Base-by-base conservation (phyloP, 2,329 filamentous ascomycete species). In the Ophiostoma sp. region DNA sequence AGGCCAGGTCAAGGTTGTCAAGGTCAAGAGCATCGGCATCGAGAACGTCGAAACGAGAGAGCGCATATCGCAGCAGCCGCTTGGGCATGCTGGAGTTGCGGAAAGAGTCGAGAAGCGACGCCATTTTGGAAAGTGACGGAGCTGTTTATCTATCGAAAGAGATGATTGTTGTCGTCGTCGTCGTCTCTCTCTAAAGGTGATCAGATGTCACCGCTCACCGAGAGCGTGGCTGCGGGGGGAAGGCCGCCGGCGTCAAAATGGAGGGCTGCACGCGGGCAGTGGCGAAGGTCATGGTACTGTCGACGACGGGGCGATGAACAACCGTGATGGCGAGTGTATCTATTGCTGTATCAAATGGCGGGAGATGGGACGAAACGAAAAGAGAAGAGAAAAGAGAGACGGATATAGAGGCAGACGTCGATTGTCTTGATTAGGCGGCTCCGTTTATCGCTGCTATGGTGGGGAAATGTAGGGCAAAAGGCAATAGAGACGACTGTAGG, bases 1-100 rank as follows among this genome's bases (percentile, higher is more conserved):
- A 89, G 63, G 90, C 91, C 77, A 98, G 89, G 78, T 97, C 94
- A 76, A 98, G 84, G 77, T 94, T 93, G 76, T 96, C 94, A 75
- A 96, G 87, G 79, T 98, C 93, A 77, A 98, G 85, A 15, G 92
- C 91, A 79, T 97, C 92, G 73, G 93, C 92, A 79, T 98, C 96
- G 74, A 99, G 89, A 72, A 98, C 87, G 78, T 97, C 94, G 74
- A 97, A 87, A 73, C 91, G 90, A 31, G 92, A 92, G 57, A 99
- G 85, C 69, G 91, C 93, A 84, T 96, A 97, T 77, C 93, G 91
- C 76, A 98, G 88, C 78, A 98, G 87, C 81, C 92, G 91, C 87
- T 96, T 97, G 84, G 95, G 93, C 86, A 97, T 93, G 77, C 89
- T 93, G 76, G 94, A 89, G 81, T 83, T 86, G 78, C 85, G 83